Evolutionary conservation across 306 rosid species (phyloP), one percentile per base, ranked within the genome.

Genomic region (Canavalia gladiata): DNA sequence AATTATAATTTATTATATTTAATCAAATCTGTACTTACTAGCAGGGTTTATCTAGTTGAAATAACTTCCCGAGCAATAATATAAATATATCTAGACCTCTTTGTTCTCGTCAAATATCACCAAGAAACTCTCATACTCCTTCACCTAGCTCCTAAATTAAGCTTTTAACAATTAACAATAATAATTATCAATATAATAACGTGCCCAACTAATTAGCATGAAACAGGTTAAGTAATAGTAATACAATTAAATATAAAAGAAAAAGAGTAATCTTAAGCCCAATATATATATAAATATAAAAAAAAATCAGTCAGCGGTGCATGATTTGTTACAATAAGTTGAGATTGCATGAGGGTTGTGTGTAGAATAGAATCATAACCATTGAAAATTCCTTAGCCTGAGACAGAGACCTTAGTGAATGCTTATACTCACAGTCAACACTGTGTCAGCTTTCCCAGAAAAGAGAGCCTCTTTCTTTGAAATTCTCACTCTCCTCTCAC

Each of bases 361-460:
- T 35, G 73, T 54, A 34, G 4, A 65, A 51, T 70, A 25, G 58
- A 86, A 87, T 88, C 89, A 45, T 33, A 55, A 12, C 94, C 89
- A 82, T 91, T n/a, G n/a, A 74, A 79, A 60, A 30, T 5, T 1
- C 2, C 1, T 7, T n/a, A 28, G 49, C 42, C 6, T 62, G 60
- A 75, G 12, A 85, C 80, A 69, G 45, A 52, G 28, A 76, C 76
- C 67, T 69, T 33, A 3, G 4, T 29, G 28, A 30, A 5, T 52
- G 2, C 11, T 31, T 42, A 43, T 77, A 72, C 84, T 81, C 74
- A 13, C 72, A 77, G 97, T 93, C 94, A 91, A 91, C 90, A 75
- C 85, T 65, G 70, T 87, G 91, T 91, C 95, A 89, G 90, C 93
- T 88, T 92, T 91, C 74, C 87, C 83, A 41, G 72, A 83, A 89